Percentiles rank a stretch among this genome's conserved stretches.
phyloP scores from a whole-genome alignment of 164 flowering plant genomes.

The Protea cynaroides region DNA sequence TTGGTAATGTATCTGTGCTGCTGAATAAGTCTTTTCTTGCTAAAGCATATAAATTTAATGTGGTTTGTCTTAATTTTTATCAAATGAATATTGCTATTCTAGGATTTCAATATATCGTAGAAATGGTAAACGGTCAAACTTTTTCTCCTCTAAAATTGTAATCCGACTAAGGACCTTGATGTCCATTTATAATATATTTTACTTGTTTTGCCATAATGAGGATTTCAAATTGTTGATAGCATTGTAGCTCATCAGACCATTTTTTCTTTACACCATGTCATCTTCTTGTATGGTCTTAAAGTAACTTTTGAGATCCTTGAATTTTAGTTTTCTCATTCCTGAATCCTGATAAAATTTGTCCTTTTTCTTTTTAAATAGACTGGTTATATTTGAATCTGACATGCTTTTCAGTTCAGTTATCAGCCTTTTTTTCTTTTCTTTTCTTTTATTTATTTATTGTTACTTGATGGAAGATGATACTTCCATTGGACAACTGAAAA shows the following conservation, averaged over 20 bases:
- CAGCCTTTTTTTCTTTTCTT: neutral
- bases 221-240: neutral
- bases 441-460: neutral
- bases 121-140: no score
- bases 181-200: neutral
- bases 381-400: neutral
- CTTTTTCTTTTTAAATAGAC: neutral
- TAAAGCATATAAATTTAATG: neutral
- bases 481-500: neutral
- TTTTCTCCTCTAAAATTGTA: neutral
- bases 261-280: neutral
- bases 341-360: neutral
- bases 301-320: neutral
- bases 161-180: neutral
- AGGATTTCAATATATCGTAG: neutral
- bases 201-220: neutral
- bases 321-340: neutral
- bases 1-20: conserved; percentile 41
- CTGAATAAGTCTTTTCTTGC: neutral
- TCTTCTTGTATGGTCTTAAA: neutral
- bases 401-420: neutral
- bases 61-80: neutral
- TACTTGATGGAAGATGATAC: neutral
- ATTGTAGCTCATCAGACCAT: neutral
- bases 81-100: neutral